A percentile compares a stretch with the other conserved stretches of the same genome.
Conservation (phyloP, 495 filamentous ascomycete genomes). For the Annulohypoxylon bovei region DNA sequence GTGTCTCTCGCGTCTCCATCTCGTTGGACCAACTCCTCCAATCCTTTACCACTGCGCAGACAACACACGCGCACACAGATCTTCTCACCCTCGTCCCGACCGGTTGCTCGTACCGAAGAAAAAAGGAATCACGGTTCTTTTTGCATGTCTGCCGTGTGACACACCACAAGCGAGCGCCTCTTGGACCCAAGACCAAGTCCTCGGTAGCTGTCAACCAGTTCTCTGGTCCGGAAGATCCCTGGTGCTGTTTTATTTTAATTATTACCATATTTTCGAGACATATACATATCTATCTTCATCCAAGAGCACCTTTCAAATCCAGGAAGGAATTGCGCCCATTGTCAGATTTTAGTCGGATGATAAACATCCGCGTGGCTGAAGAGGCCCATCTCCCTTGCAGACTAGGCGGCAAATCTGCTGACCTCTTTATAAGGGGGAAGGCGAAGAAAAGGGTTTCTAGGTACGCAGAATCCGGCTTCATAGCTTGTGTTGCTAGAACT, state of each 20-base stretch:
- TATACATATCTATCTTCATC: slow-evolving; percentile 4
- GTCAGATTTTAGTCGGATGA: slow-evolving; percentile 7
- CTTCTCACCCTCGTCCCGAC: slow-evolving; percentile 18
- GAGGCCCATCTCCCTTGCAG: slow-evolving; percentile 1
- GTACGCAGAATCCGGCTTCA: slow-evolving; percentile 1
- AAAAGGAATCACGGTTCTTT: slow-evolving; percentile 35
- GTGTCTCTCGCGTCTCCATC: slow-evolving; percentile 41
- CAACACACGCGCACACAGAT: slow-evolving; percentile 34
- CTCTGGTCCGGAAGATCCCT: slow-evolving; percentile 42
- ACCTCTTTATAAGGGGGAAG: slow-evolving; percentile 10
- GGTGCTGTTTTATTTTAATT: slow-evolving; percentile 38
- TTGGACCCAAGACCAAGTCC: slow-evolving; percentile 43
- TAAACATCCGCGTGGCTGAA: background rate
- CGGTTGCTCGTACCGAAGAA: slow-evolving; percentile 40
- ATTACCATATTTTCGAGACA: slow-evolving; percentile 22
- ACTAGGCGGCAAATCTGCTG: slow-evolving; percentile 4
- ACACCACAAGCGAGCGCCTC: slow-evolving; percentile 44
- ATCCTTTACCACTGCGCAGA: slow-evolving; percentile 35
- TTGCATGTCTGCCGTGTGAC: slow-evolving; percentile 42
- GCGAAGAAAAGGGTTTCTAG: background rate
- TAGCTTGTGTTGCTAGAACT: slow-evolving; percentile 5
- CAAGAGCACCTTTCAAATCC: background rate
- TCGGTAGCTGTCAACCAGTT: slow-evolving; percentile 44
- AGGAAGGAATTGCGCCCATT: background rate
- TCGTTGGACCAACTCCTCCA: slow-evolving; percentile 38